Percentiles rank a stretch among this genome's conserved stretches.
phyloP scores from a whole-genome alignment of 2,329 filamentous ascomycete species.

The Arthrobotrys sphaeroides region DNA sequence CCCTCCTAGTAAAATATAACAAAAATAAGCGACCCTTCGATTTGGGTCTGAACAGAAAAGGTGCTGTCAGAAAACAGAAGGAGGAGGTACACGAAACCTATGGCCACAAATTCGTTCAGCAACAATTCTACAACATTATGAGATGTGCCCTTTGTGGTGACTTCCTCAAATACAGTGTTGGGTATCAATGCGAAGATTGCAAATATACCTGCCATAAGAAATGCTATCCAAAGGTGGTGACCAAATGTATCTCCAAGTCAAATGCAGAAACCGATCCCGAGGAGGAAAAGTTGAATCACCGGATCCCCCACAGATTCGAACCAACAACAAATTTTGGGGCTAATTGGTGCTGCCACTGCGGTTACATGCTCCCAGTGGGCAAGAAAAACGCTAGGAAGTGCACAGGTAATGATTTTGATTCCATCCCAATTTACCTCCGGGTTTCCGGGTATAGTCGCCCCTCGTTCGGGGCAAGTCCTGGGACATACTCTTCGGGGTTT shows the following conservation, averaged over 20 bases:
- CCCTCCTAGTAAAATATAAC: conserved; percentile 75
- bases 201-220: conserved; percentile 99
- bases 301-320: conserved; percentile 96
- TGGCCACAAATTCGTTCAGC: conserved; percentile 97
- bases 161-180: conserved; percentile 97
- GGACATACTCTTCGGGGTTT: no score
- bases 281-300: conserved; percentile 99
- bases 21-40: conserved; percentile 85
- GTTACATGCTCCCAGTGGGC: conserved; percentile 92
- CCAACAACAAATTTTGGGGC: conserved; percentile 97
- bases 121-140: conserved; percentile 99
- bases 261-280: conserved; percentile 98
- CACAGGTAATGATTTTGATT: no score
- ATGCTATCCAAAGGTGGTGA: conserved; percentile 95
- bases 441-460: no score
- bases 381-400: conserved; percentile 96
- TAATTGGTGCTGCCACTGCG: conserved; percentile 99
- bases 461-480: no score
- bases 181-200: conserved; percentile 99
- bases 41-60: conserved; percentile 89
- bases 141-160: conserved; percentile 97
- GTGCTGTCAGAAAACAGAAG: conserved; percentile 95
- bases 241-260: conserved; percentile 99
- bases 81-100: conserved; percentile 99
- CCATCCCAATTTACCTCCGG: no score